phyloP scores from a whole-genome alignment of 805 yeast species.

The Saccharomycopsis fermentans region DNA sequence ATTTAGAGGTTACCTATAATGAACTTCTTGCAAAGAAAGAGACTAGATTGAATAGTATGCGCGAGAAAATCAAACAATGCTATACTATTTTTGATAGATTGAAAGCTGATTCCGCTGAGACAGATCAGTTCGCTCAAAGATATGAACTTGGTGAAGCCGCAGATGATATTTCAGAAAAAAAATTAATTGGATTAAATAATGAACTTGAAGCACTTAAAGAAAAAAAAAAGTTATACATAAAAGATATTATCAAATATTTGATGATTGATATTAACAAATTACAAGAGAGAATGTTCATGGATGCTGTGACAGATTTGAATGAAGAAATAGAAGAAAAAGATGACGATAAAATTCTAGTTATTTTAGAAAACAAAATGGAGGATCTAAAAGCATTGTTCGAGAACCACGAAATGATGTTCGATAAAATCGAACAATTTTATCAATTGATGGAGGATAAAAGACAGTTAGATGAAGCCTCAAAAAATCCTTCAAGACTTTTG shows the following conservation, averaged over 20 bases:
- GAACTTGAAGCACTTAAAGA: constrained; percentile 50
- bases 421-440: constrained; percentile 44
- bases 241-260: constrained; percentile 55
- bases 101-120: constrained; percentile 34
- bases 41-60: constrained; percentile 24
- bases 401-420: constrained; percentile 44
- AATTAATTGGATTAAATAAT: constrained; percentile 39
- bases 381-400: constrained; percentile 40
- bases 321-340: constrained; percentile 32
- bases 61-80: constrained; percentile 32
- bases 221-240: constrained; percentile 54
- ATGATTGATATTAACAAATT: constrained; percentile 46
- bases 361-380: constrained; percentile 54
- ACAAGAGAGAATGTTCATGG: constrained; percentile 56
- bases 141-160: constrained; percentile 23
- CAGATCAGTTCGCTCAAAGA: constrained; percentile 28
- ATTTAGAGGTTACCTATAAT: constrained; percentile 26
- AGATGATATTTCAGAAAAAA: constrained; percentile 35
- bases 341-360: constrained; percentile 50
- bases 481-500: constrained; percentile 70
- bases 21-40: constrained; percentile 28
- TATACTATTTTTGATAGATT: constrained; percentile 46
- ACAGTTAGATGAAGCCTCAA: constrained; percentile 56
- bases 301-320: constrained; percentile 19
- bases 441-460: constrained; percentile 49